Evolutionary conservation across 2,329 filamentous ascomycete genomes (phyloP).

Genomic region (Fusarium luffae): DNA sequence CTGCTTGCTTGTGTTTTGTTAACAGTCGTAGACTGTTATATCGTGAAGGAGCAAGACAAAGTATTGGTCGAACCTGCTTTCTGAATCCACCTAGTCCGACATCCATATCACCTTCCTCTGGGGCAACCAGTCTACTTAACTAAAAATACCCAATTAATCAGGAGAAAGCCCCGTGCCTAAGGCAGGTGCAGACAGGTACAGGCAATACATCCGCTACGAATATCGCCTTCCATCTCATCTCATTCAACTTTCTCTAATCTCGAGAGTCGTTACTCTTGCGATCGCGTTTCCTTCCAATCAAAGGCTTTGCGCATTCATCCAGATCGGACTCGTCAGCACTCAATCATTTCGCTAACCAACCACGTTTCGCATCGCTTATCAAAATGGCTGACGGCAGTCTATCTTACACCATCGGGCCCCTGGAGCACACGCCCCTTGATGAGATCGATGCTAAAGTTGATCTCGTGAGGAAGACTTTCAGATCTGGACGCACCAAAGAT

Average conservation of each 20-base stretch:
- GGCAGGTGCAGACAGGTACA: neutral
- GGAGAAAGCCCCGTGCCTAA: slow-evolving; percentile 12
- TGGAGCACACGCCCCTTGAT: slow-evolving; percentile 72
- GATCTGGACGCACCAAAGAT: slow-evolving; percentile 82
- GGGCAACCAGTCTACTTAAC: neutral
- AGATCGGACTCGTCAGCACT: slow-evolving; percentile 23
- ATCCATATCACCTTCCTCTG: slow-evolving; percentile 9
- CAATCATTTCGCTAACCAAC: slow-evolving; percentile 18
- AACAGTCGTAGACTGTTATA: slow-evolving; percentile 11
- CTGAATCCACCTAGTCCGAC: slow-evolving; percentile 3
- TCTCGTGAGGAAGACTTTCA: slow-evolving; percentile 75
- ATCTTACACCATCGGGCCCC: slow-evolving; percentile 56
- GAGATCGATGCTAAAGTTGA: slow-evolving; percentile 71
- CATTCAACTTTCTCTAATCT: neutral
- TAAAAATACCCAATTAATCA: slow-evolving; percentile 20
- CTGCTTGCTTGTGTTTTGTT: neutral
- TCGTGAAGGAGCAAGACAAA: slow-evolving; percentile 1
- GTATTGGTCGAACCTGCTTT: slow-evolving; percentile 4
- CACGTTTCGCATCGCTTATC: slow-evolving; percentile 11
- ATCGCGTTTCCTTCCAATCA: neutral
- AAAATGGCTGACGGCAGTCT: slow-evolving; percentile 53
- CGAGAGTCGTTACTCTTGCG: neutral
- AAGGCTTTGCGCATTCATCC: neutral
- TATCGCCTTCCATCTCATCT: slow-evolving; percentile 3
- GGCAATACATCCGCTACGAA: neutral